These are phyloP conservation scores for Cordyceps cicadae DNA, from an alignment of 2,329 filamentous ascomycete genomes.

Conservation along the genomic window DNA sequence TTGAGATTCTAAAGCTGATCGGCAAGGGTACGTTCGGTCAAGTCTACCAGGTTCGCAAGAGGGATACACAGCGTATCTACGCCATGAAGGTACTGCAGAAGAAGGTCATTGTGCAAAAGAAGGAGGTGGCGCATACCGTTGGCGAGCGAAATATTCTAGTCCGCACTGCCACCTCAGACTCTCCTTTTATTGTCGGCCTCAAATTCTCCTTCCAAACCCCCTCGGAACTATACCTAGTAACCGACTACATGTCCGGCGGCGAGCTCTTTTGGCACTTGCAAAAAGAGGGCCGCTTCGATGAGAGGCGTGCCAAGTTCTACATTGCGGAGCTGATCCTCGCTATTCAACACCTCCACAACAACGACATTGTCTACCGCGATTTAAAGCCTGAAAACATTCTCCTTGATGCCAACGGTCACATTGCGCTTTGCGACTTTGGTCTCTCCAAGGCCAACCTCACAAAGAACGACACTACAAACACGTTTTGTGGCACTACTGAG, in stretches of 20 bases:
- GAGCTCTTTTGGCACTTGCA: conserved; percentile 98
- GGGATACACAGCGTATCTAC: conserved; percentile 90
- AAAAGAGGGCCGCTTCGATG: conserved; percentile 91
- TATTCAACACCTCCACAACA: conserved; percentile 88
- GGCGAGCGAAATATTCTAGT: conserved; percentile 97
- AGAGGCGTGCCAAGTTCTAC: conserved; percentile 94
- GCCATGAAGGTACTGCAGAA: conserved; percentile 99
- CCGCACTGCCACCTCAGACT: conserved; percentile 89
- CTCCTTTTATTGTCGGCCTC: conserved; percentile 92
- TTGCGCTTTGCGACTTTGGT: conserved; percentile 95
- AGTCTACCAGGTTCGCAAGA: conserved; percentile 97
- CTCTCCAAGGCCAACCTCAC: conserved; percentile 95
- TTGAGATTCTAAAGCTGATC: conserved; percentile 91
- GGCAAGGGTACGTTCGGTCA: conserved; percentile 98
- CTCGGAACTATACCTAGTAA: conserved; percentile 94
- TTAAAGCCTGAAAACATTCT: conserved; percentile 97
- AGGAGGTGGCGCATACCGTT: conserved; percentile 94
- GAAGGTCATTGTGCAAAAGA: conserved; percentile 99
- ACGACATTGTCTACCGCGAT: conserved; percentile 96
- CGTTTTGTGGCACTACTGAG: conserved; percentile 96
- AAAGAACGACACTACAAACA: conserved; percentile 96
- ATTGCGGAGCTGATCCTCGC: conserved; percentile 95
- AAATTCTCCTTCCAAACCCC: conserved; percentile 99
- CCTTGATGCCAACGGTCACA: conserved; percentile 93
- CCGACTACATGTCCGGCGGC: conserved; percentile 98